A percentile compares a stretch with the other conserved stretches of the same genome.
phyloP scores from a whole-genome alignment of 148 eudicot species.

The Vaccinium darrowii region DNA sequence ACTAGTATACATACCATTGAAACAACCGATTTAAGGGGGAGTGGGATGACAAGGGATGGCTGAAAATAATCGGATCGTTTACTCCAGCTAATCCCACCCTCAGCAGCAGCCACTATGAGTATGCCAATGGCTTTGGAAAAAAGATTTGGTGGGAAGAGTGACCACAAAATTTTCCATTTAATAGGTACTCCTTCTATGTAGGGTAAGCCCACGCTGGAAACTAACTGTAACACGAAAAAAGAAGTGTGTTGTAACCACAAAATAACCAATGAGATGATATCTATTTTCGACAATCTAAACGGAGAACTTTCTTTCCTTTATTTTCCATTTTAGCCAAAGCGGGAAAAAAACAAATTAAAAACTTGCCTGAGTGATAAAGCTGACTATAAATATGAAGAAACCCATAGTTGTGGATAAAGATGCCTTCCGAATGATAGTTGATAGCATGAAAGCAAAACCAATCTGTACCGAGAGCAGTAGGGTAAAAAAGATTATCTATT shows the following conservation, averaged over 20 bases:
- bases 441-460: conserved; percentile 62
- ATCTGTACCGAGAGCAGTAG: conserved; percentile 38
- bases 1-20: conserved; percentile 46
- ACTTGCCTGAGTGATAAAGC: conserved; percentile 58
- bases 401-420: conserved; percentile 59
- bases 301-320: not conserved
- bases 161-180: conserved; percentile 35
- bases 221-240: conserved; percentile 46
- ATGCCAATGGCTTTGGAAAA: conserved; percentile 49
- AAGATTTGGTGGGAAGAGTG: conserved; percentile 65
- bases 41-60: conserved; percentile 18
- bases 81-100: conserved; percentile 69
- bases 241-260: conserved; percentile 3
- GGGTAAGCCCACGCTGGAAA: conserved; percentile 66
- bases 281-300: not conserved
- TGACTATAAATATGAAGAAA: conserved; percentile 53
- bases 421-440: conserved; percentile 58
- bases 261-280: not conserved
- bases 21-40: conserved; percentile 13
- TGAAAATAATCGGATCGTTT: conserved; percentile 20
- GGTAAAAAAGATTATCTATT: conserved; percentile 5
- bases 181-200: conserved; percentile 24
- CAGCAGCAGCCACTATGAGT: conserved; percentile 42
- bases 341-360: too few species aligned
- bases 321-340: too few species aligned